Conservation (phyloP, 306 rosid genomes). For the Dryas drummondii region DNA sequence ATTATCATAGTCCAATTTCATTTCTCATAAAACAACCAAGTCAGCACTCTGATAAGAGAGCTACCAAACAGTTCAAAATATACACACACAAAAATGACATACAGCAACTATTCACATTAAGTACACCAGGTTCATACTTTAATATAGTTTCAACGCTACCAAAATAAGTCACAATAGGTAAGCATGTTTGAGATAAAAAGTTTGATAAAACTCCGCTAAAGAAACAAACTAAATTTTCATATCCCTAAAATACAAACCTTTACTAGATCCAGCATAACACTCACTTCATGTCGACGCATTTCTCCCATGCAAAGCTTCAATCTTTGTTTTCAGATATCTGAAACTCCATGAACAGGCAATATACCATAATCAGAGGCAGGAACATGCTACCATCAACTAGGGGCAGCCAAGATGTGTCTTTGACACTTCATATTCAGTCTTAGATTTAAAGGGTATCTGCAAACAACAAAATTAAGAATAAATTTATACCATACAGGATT, state of each 20-base stretch:
- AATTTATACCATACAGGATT: not conserved
- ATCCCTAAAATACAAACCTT: not conserved
- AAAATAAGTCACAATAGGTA: too few relatives aligned
- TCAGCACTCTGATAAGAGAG: too few relatives aligned
- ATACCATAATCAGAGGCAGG: conserved; percentile 15
- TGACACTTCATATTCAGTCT: conserved; percentile 12
- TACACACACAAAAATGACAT: too few relatives aligned
- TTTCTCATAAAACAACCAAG: too few relatives aligned
- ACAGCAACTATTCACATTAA: too few relatives aligned
- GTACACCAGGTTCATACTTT: too few relatives aligned
- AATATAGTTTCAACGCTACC: too few relatives aligned
- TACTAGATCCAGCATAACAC: conserved; percentile 12
- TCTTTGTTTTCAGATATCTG: conserved; percentile 12
- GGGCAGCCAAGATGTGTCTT: conserved; percentile 23
- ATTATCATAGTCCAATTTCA: too few relatives aligned
- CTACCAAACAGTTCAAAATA: too few relatives aligned
- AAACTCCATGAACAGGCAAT: conserved; percentile 19
- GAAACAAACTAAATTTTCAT: not conserved
- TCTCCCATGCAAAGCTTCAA: conserved; percentile 21
- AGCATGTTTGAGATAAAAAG: not conserved
- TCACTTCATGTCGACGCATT: conserved; percentile 50
- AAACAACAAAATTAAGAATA: conserved; percentile 22
- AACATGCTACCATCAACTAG: conserved; percentile 15
- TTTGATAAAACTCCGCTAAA: not conserved
- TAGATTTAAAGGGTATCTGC: conserved; percentile 41